Percentiles rank a stretch among this genome's conserved stretches.
These are phyloP conservation scores for Pleurotus sapidus DNA, from an alignment of 768 basidiomycete genomes.

Conservation along the genomic window DNA sequence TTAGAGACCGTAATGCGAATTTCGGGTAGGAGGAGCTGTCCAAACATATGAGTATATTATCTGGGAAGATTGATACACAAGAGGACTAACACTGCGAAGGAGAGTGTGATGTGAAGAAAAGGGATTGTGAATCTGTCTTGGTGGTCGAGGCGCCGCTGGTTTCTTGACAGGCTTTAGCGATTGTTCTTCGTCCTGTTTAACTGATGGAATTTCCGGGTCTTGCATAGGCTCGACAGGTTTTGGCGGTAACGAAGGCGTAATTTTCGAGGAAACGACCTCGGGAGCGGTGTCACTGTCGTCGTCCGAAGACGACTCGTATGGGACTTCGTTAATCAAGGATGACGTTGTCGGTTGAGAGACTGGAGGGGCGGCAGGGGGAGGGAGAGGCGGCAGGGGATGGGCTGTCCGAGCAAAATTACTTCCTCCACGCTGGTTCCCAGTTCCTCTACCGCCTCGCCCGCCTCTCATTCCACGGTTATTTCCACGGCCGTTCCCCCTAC, in stretches of 20 bases:
- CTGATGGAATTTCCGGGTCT: constrained; percentile 6
- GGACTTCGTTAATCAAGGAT: background rate
- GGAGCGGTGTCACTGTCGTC: constrained; percentile 45
- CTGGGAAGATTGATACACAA: background rate
- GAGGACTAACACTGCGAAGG: constrained; percentile 67
- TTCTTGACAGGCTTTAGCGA: constrained; percentile 17
- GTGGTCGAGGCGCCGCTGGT: constrained; percentile 36
- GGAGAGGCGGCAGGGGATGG: background rate
- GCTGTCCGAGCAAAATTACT: constrained; percentile 10
- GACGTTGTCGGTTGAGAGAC: no score
- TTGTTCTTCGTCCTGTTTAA: background rate
- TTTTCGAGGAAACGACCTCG: constrained; percentile 58
- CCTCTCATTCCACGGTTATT: constrained; percentile 16
- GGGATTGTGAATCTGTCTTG: constrained; percentile 53
- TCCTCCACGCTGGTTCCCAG: constrained; percentile 22
- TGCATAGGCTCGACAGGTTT: background rate
- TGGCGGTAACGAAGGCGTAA: no score
- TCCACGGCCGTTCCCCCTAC: constrained; percentile 7
- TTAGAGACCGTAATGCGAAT: constrained; percentile 88
- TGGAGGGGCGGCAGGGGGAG: no score
- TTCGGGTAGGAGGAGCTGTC: constrained; percentile 77
- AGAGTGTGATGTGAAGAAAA: constrained; percentile 69
- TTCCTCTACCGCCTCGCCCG: constrained; percentile 30
- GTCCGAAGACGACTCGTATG: constrained; percentile 17
- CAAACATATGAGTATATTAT: constrained; percentile 6